Percentiles rank a stretch among this genome's conserved stretches.
Evolutionary conservation across 2,329 filamentous ascomycete species (phyloP).

Genomic region (Dothistroma septosporum): DNA sequence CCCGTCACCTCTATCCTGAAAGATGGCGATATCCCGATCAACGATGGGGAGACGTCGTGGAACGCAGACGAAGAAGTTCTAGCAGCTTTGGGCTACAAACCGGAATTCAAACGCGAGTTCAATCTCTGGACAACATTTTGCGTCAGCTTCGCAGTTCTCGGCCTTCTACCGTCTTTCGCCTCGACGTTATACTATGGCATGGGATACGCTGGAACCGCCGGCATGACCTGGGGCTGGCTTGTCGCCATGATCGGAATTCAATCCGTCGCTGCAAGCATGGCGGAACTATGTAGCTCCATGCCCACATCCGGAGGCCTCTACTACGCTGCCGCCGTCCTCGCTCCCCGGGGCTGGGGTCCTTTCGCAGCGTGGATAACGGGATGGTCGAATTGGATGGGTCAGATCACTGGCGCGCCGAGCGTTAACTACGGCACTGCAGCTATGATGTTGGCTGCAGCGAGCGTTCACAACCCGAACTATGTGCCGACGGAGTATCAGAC

Average conservation of each 20-base stretch:
- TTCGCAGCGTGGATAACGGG: constrained; percentile 65
- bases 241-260: constrained; percentile 69
- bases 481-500: constrained; percentile 62
- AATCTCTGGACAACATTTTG: constrained; percentile 70
- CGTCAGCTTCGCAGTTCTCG: constrained; percentile 69
- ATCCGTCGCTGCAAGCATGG: constrained; percentile 61
- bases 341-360: constrained; percentile 61
- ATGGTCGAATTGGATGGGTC: constrained; percentile 66
- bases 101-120: constrained; percentile 67
- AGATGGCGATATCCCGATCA: constrained; percentile 46
- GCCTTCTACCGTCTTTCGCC: constrained; percentile 66
- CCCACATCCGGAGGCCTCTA: constrained; percentile 57
- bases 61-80: constrained; percentile 58
- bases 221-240: constrained; percentile 73
- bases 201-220: constrained; percentile 45
- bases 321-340: constrained; percentile 68
- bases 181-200: constrained; percentile 68
- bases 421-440: constrained; percentile 63
- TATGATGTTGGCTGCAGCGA: constrained; percentile 68
- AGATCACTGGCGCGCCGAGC: constrained; percentile 62
- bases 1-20: constrained; percentile 52
- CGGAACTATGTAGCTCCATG: constrained; percentile 61
- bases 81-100: constrained; percentile 59
- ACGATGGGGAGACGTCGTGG: constrained; percentile 44
- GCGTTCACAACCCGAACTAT: constrained; percentile 64